Evolutionary conservation across 768 basidiomycete genomes (phyloP).

Genomic region (Rhizopogon salebrosus): DNA sequence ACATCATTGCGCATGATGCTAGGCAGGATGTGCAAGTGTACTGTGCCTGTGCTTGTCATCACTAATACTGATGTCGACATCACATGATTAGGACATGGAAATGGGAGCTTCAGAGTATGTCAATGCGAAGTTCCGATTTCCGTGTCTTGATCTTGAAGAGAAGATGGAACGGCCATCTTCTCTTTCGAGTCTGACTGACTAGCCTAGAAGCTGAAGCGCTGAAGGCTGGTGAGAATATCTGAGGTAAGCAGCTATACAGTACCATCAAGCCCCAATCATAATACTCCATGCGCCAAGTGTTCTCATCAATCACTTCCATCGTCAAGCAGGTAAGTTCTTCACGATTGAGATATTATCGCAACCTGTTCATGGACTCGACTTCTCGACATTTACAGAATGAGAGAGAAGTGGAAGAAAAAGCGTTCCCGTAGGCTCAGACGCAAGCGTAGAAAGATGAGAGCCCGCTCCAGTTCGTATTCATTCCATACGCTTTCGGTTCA

Average conservation of each 20-base stretch:
- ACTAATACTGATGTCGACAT: too few species aligned
- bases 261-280: constrained; percentile 25
- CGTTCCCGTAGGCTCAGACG: constrained; percentile 88
- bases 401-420: constrained; percentile 98
- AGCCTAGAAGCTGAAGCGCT: too few species aligned
- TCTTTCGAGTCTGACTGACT: too few species aligned
- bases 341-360: not conserved
- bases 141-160: too few species aligned
- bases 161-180: too few species aligned
- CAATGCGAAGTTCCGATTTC: too few species aligned
- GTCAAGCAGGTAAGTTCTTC: constrained; percentile 20
- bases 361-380: not conserved
- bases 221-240: constrained; percentile 17
- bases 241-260: constrained; percentile 32
- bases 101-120: too few species aligned
- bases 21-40: too few species aligned
- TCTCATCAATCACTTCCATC: constrained; percentile 27
- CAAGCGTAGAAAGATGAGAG: constrained; percentile 95
- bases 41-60: too few species aligned
- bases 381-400: constrained; percentile 50
- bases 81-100: too few species aligned
- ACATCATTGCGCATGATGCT: too few species aligned
- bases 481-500: not conserved
- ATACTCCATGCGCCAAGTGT: constrained; percentile 8
- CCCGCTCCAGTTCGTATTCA: constrained; percentile 76